Evolutionary conservation across 1,139 yeast genomes (phyloP), one percentile per base, ranked within the genome.

Genomic region (Arxiozyma slooffiae): DNA sequence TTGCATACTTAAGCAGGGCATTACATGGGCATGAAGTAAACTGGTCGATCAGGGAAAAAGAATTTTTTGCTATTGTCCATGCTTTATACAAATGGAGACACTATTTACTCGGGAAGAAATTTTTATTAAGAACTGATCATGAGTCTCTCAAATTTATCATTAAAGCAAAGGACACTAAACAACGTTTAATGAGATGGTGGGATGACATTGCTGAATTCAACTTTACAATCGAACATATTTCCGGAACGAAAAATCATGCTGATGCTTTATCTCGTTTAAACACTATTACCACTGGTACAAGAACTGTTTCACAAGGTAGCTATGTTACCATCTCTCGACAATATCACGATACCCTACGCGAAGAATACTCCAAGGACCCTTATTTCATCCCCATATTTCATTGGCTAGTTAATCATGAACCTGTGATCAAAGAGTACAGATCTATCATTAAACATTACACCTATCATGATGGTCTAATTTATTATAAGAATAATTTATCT

Each of bases 271-370:
- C 46, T 2, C 14, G 45, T 8, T 11, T 47, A 11, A 26, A 26
- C 7, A 6, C 26, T 7, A 23, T 23, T 23, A 23, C 26, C 26
- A 23, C 26, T 7, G 7, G 7, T 23, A 23, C 26, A 6, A 23
- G 7, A 5, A 23, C 26, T 23, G 7, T 6, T 23, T 23, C 7
- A 6, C 26, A 23, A 23, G 7, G 7, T 23, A 23, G 26, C 7
- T 7, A 23, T 23, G 26, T 23, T 7, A 23, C 26, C 7, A 23
- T 23, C 5, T 23, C 26, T 23, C 24, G 40, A 26, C n/a, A 30
- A 40, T 34, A 40, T 37, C 49, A 47, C 21, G 49, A 40, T 21
- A 40, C 48, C 20, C 7, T 23, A 23, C 26, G 26, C 7, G 26
- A 5, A 23, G 26, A 23, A 23, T 23, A 23, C 7, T 23, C 26